Percentiles rank a stretch among this genome's conserved stretches.
phyloP scores from a whole-genome alignment of 345 rosid species.

The Citrus hindsii region DNA sequence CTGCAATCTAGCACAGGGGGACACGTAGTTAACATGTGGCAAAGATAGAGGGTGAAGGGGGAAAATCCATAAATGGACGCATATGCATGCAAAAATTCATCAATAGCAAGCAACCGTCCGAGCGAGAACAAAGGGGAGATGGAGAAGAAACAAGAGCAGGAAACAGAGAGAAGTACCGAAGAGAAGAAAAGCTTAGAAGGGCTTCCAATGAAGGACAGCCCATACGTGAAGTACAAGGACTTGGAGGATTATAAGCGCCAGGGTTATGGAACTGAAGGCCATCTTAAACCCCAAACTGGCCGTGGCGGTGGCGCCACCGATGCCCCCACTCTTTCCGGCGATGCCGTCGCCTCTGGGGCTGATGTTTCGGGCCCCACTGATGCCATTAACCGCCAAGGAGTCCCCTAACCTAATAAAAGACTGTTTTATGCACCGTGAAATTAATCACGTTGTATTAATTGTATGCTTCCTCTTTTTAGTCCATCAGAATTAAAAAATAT shows the following conservation, averaged over 20 bases:
- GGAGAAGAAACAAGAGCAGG: conserved; percentile 13
- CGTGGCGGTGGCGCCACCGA: conserved; percentile 66
- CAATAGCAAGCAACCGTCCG: not conserved
- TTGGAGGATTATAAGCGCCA: conserved; percentile 48
- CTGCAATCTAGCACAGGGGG: not conserved
- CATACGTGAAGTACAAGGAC: conserved; percentile 32
- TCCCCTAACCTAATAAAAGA: conserved; percentile 6
- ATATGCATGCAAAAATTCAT: not conserved
- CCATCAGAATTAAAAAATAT: too few species aligned
- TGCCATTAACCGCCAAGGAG: conserved; percentile 25
- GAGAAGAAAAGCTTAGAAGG: conserved; percentile 18
- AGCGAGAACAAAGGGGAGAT: not conserved
- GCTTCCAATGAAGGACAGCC: conserved; percentile 34
- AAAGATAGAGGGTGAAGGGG: not conserved
- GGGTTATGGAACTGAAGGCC: conserved; percentile 65
- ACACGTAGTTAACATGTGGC: conserved; percentile 25
- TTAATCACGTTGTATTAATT: not conserved
- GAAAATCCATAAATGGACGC: too few species aligned
- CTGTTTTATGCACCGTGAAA: not conserved
- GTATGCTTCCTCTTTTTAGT: not conserved
- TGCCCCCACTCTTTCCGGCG: conserved; percentile 63
- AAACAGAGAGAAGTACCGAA: not conserved
- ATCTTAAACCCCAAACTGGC: conserved; percentile 45
- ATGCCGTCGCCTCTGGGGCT: conserved; percentile 20
- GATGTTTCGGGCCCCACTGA: conserved; percentile 16